These are phyloP conservation scores for Solanum rostratum DNA, from an alignment of 257 asterid species.

Conservation along the genomic window DNA sequence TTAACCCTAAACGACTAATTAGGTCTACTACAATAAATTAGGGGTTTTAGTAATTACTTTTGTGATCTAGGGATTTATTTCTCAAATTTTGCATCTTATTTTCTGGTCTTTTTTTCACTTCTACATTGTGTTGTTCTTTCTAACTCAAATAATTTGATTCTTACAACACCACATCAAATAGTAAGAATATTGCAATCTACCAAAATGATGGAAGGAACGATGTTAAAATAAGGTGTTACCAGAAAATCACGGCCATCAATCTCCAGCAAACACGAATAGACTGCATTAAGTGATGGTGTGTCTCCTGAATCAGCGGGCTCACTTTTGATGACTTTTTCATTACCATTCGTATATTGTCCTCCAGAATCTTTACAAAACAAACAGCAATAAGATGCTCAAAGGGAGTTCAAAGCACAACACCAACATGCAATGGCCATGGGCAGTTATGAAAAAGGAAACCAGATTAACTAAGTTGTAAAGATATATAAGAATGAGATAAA, in stretches of 20 bases:
- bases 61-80: not conserved
- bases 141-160: not conserved
- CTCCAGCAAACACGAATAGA: not conserved
- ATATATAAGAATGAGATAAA: not conserved
- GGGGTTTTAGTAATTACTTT: not conserved
- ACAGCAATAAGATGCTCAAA: not conserved
- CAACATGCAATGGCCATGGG: not conserved
- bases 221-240: conserved; percentile 8
- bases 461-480: not conserved
- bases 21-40: not conserved
- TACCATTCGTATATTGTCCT: not conserved
- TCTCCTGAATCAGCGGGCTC: conserved; percentile 1
- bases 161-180: not conserved
- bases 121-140: not conserved
- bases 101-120: not conserved
- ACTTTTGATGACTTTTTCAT: not conserved
- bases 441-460: not conserved
- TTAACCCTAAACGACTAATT: too few relatives aligned
- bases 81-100: too few relatives aligned
- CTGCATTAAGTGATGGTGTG: not conserved
- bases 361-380: not conserved
- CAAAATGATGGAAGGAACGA: not conserved
- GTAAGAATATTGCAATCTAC: not conserved
- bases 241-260: conserved; percentile 2
- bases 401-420: not conserved